Percentiles rank a stretch among this genome's conserved stretches.
These are phyloP conservation scores for Verbena officinalis DNA, from an alignment of 257 asterid species.

Conservation along the genomic window DNA sequence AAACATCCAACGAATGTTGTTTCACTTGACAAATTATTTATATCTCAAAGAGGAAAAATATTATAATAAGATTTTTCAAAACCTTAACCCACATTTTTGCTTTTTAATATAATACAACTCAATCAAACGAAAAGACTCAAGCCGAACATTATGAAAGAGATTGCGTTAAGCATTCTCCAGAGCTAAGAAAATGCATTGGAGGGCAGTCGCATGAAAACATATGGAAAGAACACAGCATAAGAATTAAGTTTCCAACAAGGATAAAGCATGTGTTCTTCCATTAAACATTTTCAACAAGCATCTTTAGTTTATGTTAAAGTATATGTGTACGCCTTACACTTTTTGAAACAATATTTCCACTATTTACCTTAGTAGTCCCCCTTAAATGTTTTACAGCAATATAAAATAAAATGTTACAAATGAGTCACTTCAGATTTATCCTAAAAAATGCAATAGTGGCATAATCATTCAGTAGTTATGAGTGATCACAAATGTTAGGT, in stretches of 20 bases:
- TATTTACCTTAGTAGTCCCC: conserved; percentile 1
- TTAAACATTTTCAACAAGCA: conserved; percentile 12
- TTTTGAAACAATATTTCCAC: conserved; percentile 14
- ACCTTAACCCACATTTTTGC: background rate
- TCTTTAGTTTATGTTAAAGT: background rate
- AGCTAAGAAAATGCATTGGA: background rate
- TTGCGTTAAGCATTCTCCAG: background rate
- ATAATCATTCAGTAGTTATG: background rate
- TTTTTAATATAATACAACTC: background rate
- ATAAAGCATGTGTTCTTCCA: background rate
- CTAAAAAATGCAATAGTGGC: background rate
- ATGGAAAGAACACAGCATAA: background rate
- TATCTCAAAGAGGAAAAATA: background rate
- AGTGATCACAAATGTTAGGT: background rate
- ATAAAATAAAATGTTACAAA: conserved; percentile 2
- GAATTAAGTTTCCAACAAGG: conserved; percentile 6
- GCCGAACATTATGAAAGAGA: background rate
- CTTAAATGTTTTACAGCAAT: conserved; percentile 13
- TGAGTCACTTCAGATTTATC: background rate
- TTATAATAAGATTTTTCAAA: background rate
- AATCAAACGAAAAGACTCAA: background rate
- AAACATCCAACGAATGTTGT: background rate
- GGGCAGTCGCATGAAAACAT: background rate
- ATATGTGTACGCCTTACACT: background rate
- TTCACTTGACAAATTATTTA: background rate